Conservation (phyloP, 192 early-diverging fungal genomes). For the Umbelopsis sp. region DNA sequence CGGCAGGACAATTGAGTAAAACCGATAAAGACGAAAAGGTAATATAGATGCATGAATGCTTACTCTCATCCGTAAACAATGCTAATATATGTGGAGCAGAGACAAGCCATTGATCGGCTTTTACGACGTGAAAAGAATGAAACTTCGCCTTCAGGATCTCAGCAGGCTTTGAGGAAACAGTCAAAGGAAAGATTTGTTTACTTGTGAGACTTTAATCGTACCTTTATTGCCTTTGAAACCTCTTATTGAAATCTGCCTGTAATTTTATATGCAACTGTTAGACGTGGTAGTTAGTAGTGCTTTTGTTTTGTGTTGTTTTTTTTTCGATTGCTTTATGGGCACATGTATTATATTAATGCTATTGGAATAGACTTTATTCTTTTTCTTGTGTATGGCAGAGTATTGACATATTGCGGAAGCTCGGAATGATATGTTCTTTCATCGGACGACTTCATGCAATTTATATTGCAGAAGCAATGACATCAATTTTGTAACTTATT, state of each 20-base stretch:
- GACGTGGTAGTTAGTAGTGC: no score
- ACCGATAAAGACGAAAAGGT: conserved; percentile 9
- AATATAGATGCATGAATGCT: not conserved
- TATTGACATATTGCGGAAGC: no score
- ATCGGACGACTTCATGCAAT: no score
- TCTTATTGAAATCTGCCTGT: conserved; percentile 16
- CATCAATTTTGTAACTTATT: no score
- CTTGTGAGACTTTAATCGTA: not conserved
- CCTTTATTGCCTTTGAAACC: not conserved
- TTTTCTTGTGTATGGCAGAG: no score
- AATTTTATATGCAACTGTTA: conserved; percentile 4
- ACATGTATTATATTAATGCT: no score
- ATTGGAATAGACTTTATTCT: no score
- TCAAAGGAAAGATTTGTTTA: conserved; percentile 15
- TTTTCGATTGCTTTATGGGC: no score
- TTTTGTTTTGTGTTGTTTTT: no score
- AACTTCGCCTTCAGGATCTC: not conserved
- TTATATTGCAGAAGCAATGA: no score
- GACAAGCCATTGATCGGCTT: conserved; percentile 8
- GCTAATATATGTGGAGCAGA: not conserved
- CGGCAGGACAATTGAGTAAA: not conserved
- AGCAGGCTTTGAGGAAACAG: not conserved
- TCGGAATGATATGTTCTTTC: no score
- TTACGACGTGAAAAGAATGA: conserved; percentile 3
- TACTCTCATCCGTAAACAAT: not conserved